These are phyloP conservation scores for Acorus calamus DNA, from an alignment of 106 monocot genomes.

Conservation along the genomic window DNA sequence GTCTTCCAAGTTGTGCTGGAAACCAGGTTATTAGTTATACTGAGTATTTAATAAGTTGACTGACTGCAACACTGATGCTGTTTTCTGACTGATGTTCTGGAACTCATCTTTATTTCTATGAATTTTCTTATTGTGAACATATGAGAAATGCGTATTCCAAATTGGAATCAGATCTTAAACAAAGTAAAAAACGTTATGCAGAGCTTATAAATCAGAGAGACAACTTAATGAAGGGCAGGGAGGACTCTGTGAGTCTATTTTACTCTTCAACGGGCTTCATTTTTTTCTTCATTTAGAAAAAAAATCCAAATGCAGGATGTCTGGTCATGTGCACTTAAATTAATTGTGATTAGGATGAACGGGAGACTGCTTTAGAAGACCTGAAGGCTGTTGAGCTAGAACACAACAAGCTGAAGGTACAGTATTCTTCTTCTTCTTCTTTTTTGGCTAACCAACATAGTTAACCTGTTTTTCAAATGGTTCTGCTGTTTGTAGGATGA, in stretches of 20 bases:
- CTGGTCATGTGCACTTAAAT: neutral
- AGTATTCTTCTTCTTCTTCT: neutral
- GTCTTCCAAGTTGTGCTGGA: slow-evolving; percentile 80
- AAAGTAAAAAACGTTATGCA: slow-evolving; percentile 33
- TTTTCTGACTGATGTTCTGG: too few relatives aligned
- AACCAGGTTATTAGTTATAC: slow-evolving; percentile 41
- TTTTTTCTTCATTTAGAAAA: too few relatives aligned
- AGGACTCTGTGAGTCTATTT: slow-evolving; percentile 67
- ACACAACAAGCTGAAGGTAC: slow-evolving; percentile 72
- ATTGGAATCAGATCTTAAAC: slow-evolving; percentile 67
- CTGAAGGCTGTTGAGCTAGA: slow-evolving; percentile 56
- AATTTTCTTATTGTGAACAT: slow-evolving; percentile 16
- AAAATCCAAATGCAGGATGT: too few relatives aligned
- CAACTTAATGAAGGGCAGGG: slow-evolving; percentile 80
- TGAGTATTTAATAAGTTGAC: too few relatives aligned
- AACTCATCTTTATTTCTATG: neutral
- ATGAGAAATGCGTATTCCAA: slow-evolving; percentile 59
- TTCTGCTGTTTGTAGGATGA: slow-evolving; percentile 48
- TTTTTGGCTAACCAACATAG: neutral
- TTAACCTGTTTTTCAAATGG: neutral
- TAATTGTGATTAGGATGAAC: slow-evolving; percentile 52
- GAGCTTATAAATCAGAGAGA: slow-evolving; percentile 75
- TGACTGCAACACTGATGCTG: too few relatives aligned
- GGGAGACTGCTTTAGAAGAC: slow-evolving; percentile 70
- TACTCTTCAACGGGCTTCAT: neutral